These are phyloP conservation scores for Tuber indicum DNA, from an alignment of 495 filamentous ascomycete genomes.

Conservation along the genomic window DNA sequence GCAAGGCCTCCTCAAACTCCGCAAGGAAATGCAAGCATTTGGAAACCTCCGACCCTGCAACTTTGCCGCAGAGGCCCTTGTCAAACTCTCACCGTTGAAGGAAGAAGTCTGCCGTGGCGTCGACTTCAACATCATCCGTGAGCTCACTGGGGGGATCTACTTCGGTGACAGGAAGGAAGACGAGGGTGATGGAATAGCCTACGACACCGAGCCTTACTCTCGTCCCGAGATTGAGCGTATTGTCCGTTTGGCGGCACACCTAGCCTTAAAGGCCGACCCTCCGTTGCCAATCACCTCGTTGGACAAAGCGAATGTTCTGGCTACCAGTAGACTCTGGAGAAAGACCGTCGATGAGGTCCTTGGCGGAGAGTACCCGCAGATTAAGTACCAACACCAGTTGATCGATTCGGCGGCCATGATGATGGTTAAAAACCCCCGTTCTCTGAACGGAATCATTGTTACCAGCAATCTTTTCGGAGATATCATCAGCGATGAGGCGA, in stretches of 20 bases:
- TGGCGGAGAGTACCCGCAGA: constrained; percentile 77
- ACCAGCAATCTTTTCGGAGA: constrained; percentile 96
- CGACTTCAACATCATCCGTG: constrained; percentile 91
- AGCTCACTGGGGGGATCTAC: constrained; percentile 93
- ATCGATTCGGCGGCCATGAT: constrained; percentile 96
- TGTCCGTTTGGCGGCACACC: constrained; percentile 70
- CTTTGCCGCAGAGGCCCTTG: constrained; percentile 84
- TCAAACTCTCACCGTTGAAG: constrained; percentile 83
- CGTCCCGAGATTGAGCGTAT: constrained; percentile 85
- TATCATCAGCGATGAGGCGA: constrained; percentile 94
- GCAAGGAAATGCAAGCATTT: constrained; percentile 90
- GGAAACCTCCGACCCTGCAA: constrained; percentile 97
- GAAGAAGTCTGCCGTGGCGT: constrained; percentile 76
- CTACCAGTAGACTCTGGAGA: constrained; percentile 82
- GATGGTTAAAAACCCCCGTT: constrained; percentile 89
- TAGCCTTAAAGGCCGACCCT: constrained; percentile 73
- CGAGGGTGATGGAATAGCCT: constrained; percentile 68
- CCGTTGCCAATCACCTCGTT: constrained; percentile 78
- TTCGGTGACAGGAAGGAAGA: constrained; percentile 90
- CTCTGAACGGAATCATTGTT: constrained; percentile 86
- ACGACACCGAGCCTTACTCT: constrained; percentile 87
- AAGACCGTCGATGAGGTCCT: constrained; percentile 77
- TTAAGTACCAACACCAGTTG: constrained; percentile 79
- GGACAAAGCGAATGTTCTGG: constrained; percentile 97
- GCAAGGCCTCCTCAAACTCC: constrained; percentile 85